Evolutionary conservation across 2,329 filamentous ascomycete species (phyloP).

Genomic region (Acrodontium crateriforme): DNA sequence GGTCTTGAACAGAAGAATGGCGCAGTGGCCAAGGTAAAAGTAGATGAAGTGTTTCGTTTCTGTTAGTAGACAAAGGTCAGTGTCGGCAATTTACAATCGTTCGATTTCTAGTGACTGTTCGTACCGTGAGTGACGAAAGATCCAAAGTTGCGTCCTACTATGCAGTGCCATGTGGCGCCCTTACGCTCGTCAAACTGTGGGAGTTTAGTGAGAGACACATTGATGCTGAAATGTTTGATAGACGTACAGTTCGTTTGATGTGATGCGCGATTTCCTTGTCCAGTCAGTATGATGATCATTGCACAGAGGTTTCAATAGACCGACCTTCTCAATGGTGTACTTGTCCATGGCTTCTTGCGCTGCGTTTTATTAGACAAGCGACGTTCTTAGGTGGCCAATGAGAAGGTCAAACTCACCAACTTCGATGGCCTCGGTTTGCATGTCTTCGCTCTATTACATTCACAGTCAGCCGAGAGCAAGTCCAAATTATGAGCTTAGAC

Average conservation of each 20-base stretch:
- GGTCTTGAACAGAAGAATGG: conserved; percentile 97
- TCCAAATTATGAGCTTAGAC: background rate
- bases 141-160: conserved; percentile 95
- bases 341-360: conserved; percentile 60
- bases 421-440: conserved; percentile 92
- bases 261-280: conserved; percentile 80
- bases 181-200: conserved; percentile 90
- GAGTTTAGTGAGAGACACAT: conserved; percentile 3
- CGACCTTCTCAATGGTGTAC: conserved; percentile 58
- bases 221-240: background rate
- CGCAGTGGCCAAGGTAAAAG: conserved; percentile 98
- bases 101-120: conserved; percentile 8
- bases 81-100: background rate
- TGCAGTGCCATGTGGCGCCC: conserved; percentile 98
- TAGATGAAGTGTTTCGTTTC: conserved; percentile 99
- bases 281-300: conserved; percentile 1
- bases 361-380: conserved; percentile 21
- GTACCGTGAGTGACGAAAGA: conserved; percentile 96
- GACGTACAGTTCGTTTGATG: conserved; percentile 75
- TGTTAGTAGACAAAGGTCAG: conserved; percentile 27
- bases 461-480: conserved; percentile 1
- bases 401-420: conserved; percentile 54
- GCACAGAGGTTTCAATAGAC: conserved; percentile 2
- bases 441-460: conserved; percentile 69
- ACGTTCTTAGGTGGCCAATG: background rate